These are phyloP conservation scores for Verticillium nonalfalfae DNA, from an alignment of 2,329 filamentous ascomycete species.

Conservation along the genomic window DNA sequence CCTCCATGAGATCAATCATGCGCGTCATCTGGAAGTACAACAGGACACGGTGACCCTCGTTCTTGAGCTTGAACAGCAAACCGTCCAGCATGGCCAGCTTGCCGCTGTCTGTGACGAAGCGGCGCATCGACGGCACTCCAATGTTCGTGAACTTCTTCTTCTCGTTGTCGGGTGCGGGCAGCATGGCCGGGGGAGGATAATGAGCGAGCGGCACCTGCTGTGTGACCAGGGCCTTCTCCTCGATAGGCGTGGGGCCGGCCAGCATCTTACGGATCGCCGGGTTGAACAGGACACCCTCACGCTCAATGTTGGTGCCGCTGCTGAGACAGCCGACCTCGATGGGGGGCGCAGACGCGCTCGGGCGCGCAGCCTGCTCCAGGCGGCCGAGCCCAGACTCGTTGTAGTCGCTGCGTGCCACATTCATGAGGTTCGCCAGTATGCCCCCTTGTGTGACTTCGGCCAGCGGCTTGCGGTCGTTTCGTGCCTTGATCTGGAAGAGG, in stretches of 20 bases:
- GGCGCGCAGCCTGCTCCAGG: slow-evolving; percentile 75
- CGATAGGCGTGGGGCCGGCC: slow-evolving; percentile 55
- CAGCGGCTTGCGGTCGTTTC: slow-evolving; percentile 59
- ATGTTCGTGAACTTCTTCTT: slow-evolving; percentile 87
- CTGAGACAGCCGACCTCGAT: slow-evolving; percentile 74
- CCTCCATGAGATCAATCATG: slow-evolving; percentile 99
- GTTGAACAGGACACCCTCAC: slow-evolving; percentile 74
- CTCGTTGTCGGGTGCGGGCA: slow-evolving; percentile 73
- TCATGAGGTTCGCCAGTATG: slow-evolving; percentile 68
- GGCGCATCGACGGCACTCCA: slow-evolving; percentile 88
- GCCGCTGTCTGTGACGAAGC: slow-evolving; percentile 95
- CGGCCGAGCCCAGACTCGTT: slow-evolving; percentile 64
- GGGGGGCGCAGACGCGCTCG: slow-evolving; percentile 77
- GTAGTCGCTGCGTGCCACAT: slow-evolving; percentile 63
- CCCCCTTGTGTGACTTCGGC: slow-evolving; percentile 67
- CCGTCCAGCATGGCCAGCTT: slow-evolving; percentile 90
- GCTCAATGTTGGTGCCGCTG: slow-evolving; percentile 58
- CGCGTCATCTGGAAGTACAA: slow-evolving; percentile 99
- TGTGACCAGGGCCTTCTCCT: slow-evolving; percentile 71
- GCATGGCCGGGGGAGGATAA: slow-evolving; percentile 57
- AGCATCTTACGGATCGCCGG: slow-evolving; percentile 65
- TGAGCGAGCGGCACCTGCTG: slow-evolving; percentile 61
- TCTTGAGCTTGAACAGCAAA: slow-evolving; percentile 83
- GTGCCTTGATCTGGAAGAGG: slow-evolving; percentile 73
- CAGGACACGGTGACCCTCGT: slow-evolving; percentile 84